Conservation (phyloP, 1,284 basidiomycete species). For the Apiotrichum sp. region DNA sequence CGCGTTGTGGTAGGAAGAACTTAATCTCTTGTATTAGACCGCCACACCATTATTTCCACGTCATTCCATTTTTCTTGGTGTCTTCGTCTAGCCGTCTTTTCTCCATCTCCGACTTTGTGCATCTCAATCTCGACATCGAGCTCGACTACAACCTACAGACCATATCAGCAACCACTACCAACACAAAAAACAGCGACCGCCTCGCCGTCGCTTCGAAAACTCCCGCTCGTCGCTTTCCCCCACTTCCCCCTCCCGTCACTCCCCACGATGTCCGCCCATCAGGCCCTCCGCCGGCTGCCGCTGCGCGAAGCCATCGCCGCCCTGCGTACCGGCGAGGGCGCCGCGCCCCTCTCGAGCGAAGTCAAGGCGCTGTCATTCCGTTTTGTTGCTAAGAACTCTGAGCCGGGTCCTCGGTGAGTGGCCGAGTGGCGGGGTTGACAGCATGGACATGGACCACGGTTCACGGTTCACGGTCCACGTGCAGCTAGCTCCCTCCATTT, state of each 20-base stretch:
- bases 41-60: neutral
- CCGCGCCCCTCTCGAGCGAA: slow-evolving; percentile 17
- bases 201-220: too few species aligned
- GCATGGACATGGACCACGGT: too few species aligned
- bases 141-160: too few species aligned
- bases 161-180: too few species aligned
- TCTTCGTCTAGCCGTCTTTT: too few species aligned
- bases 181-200: too few species aligned
- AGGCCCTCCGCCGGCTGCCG: slow-evolving; percentile 23
- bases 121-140: too few species aligned
- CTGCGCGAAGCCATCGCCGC: slow-evolving; percentile 23
- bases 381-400: slow-evolving; percentile 30
- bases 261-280: neutral
- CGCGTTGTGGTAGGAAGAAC: neutral
- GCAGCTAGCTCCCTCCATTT: too few species aligned
- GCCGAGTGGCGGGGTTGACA: too few species aligned
- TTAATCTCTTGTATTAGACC: too few species aligned
- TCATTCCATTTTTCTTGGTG: neutral
- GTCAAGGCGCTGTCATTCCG: slow-evolving; percentile 24
- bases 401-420: slow-evolving; percentile 32
- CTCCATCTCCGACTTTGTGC: too few species aligned
- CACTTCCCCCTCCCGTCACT: neutral
- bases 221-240: neutral
- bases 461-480: too few species aligned
- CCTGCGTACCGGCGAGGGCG: slow-evolving; percentile 21